phyloP scores from a whole-genome alignment of 192 early-diverging fungal species.

The Coemansia sp. region DNA sequence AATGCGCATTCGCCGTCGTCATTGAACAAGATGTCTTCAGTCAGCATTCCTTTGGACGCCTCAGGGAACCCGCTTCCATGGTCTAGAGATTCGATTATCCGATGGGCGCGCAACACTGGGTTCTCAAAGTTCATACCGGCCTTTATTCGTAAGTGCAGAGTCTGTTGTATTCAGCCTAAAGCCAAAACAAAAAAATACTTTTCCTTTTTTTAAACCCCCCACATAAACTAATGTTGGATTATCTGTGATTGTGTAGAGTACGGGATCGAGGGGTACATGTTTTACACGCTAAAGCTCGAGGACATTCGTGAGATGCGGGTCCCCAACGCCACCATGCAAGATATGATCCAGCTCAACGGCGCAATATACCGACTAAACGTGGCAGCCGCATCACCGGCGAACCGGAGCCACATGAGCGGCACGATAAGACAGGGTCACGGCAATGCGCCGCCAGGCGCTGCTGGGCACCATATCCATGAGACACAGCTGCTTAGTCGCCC shows the following conservation, averaged over 20 bases:
- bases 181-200: neutral
- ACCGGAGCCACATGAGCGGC: constrained; percentile 44
- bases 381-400: constrained; percentile 28
- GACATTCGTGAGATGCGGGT: constrained; percentile 44
- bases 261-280: constrained; percentile 45
- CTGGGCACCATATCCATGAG: constrained; percentile 5
- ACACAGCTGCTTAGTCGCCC: constrained; percentile 42
- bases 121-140: constrained; percentile 45
- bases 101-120: constrained; percentile 38
- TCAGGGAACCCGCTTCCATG: constrained; percentile 44
- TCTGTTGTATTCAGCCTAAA: no score
- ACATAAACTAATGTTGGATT: neutral
- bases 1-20: constrained; percentile 7
- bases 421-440: constrained; percentile 14
- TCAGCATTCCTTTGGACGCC: constrained; percentile 35
- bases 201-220: neutral
- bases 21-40: constrained; percentile 28
- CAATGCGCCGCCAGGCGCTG: neutral
- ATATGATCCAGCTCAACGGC: constrained; percentile 49
- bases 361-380: constrained; percentile 50
- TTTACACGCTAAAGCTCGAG: constrained; percentile 46
- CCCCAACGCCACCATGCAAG: constrained; percentile 43
- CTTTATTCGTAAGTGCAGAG: constrained; percentile 52
- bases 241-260: constrained; percentile 24
- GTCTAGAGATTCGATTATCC: constrained; percentile 44